phyloP scores from a whole-genome alignment of 768 basidiomycete species.

The Suillus alpinus region DNA sequence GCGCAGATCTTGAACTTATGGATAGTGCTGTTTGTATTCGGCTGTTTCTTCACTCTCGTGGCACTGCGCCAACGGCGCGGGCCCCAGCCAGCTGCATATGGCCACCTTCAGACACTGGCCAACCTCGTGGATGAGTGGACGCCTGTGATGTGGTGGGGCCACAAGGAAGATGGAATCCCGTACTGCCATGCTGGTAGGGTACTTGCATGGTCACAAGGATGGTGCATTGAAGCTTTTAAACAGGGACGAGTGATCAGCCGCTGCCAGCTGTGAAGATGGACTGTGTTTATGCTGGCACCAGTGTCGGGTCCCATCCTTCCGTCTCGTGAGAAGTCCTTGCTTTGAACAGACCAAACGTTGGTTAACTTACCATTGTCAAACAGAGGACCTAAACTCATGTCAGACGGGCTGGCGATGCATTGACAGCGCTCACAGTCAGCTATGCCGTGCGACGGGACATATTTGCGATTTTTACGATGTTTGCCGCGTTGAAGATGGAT shows the following conservation, averaged over 20 bases:
- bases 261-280: no score
- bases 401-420: background rate
- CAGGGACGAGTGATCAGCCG: no score
- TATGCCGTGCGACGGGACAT: background rate
- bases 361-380: background rate
- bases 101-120: constrained; percentile 32
- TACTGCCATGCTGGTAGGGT: no score
- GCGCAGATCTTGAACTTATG: background rate
- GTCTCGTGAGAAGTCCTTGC: no score
- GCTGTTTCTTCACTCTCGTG: background rate
- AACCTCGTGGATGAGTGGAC: constrained; percentile 36
- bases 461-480: background rate
- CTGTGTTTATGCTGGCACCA: no score
- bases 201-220: no score
- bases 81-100: constrained; percentile 29
- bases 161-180: constrained; percentile 11
- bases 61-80: constrained; percentile 11
- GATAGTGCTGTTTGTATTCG: background rate
- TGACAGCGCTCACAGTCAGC: background rate
- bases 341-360: no score
- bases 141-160: constrained; percentile 29
- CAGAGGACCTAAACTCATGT: no score
- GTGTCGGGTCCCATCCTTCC: no score
- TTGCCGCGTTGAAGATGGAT: background rate
- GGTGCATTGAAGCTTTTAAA: no score